Conservation (phyloP, 23 red algal genomes). For the Pyropia yezoensis region DNA sequence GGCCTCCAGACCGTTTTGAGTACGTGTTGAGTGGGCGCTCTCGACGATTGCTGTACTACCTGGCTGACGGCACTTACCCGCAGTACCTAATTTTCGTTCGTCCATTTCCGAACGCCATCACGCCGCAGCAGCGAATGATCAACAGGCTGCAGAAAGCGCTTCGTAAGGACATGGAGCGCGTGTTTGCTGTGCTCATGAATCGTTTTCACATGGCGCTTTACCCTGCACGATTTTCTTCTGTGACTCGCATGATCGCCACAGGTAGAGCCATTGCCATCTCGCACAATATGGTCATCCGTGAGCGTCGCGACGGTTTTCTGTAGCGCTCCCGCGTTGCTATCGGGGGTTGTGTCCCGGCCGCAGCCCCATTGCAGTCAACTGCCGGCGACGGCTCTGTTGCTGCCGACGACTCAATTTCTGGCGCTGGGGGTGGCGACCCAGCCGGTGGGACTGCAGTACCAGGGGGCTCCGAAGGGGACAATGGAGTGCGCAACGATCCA, state of each 20-base stretch:
- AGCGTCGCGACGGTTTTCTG: constrained; percentile 1
- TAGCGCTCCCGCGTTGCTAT: too few species aligned
- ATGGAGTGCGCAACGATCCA: too few species aligned
- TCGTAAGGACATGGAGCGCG: constrained; percentile 17
- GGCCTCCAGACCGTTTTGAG: background rate
- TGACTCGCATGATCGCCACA: background rate
- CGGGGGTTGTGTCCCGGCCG: too few species aligned
- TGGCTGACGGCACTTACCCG: constrained; percentile 23
- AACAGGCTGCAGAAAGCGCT: background rate
- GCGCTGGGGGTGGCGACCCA: too few species aligned
- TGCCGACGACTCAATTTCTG: too few species aligned
- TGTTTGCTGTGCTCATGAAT: constrained; percentile 5
- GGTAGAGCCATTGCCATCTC: constrained; percentile 2
- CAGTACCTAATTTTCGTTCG: background rate
- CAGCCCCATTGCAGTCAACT: too few species aligned
- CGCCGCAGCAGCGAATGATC: background rate
- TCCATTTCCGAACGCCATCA: background rate
- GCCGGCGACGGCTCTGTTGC: too few species aligned
- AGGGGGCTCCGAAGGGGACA: too few species aligned
- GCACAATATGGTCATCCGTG: constrained; percentile 1
- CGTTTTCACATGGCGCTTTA: constrained; percentile 6
- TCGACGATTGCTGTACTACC: constrained; percentile 12
- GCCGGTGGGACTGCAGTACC: too few species aligned
- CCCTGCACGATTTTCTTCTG: constrained; percentile 3
- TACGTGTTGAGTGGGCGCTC: constrained; percentile 11